Evolutionary conservation across 306 rosid genomes (phyloP).

Genomic region (Prunus armeniaca): DNA sequence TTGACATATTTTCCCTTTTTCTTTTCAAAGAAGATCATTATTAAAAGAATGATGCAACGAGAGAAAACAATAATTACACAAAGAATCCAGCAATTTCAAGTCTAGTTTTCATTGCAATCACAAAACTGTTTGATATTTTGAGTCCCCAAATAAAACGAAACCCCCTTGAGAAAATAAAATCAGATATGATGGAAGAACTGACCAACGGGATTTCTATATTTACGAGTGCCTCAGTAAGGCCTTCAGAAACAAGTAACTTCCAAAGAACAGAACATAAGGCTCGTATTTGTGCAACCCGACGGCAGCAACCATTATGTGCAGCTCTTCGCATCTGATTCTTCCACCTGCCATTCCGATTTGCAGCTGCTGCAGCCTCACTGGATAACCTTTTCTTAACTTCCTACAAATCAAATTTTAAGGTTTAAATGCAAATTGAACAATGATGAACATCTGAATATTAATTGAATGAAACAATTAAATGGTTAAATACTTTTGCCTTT

Average conservation of each 20-base stretch:
- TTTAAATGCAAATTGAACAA: constrained; percentile 18
- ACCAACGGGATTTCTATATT: constrained; percentile 79
- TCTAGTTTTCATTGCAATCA: background rate
- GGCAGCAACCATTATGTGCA: constrained; percentile 95
- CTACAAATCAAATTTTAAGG: constrained; percentile 34
- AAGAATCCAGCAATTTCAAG: background rate
- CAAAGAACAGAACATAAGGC: constrained; percentile 85
- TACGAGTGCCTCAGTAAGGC: constrained; percentile 70
- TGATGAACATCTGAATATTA: constrained; percentile 17
- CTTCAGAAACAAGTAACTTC: constrained; percentile 84
- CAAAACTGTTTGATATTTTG: background rate
- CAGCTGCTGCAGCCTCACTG: constrained; percentile 72
- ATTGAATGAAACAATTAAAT: constrained; percentile 1
- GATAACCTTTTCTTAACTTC: constrained; percentile 90
- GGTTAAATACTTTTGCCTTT: background rate
- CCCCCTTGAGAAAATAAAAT: background rate
- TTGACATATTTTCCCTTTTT: background rate
- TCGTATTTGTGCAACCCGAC: constrained; percentile 86
- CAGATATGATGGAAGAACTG: constrained; percentile 22
- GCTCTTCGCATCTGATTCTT: constrained; percentile 95
- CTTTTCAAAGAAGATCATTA: background rate
- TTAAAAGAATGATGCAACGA: background rate
- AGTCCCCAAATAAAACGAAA: background rate
- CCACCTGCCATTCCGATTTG: constrained; percentile 86
- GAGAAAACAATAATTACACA: background rate